These are phyloP conservation scores for Panicum hallii DNA, from an alignment of 202 grass and related monocot species.

Conservation along the genomic window DNA sequence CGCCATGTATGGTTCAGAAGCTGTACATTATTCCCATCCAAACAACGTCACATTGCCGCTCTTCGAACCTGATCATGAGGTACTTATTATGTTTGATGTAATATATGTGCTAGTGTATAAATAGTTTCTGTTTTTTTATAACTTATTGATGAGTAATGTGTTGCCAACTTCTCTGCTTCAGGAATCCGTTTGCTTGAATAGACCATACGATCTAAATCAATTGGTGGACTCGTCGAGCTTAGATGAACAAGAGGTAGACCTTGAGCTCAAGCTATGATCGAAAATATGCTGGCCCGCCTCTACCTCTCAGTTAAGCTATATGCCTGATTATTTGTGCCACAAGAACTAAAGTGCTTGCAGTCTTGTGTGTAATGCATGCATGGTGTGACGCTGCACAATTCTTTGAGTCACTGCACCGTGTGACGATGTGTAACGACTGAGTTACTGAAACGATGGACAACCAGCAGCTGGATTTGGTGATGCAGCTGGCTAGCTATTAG, in stretches of 20 bases:
- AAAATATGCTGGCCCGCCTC: not conserved
- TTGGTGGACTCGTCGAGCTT: slow-evolving; percentile 7
- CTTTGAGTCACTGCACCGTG: not conserved
- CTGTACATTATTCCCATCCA: slow-evolving; percentile 30
- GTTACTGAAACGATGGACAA: not conserved
- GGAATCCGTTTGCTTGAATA: slow-evolving; percentile 42
- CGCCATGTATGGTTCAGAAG: slow-evolving; percentile 37
- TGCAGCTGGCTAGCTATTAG: slow-evolving; percentile 17
- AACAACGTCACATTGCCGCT: slow-evolving; percentile 47
- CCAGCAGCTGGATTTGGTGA: slow-evolving; percentile 7
- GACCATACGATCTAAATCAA: slow-evolving; percentile 43
- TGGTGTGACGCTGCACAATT: not conserved
- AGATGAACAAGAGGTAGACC: slow-evolving; percentile 59
- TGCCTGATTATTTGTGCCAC: slow-evolving; percentile 7
- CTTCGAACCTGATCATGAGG: slow-evolving; percentile 44
- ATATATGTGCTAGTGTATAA: not conserved
- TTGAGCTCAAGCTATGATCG: slow-evolving; percentile 67
- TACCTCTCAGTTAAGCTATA: not conserved
- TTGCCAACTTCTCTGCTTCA: not conserved
- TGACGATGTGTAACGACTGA: slow-evolving; percentile 4
- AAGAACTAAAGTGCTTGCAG: slow-evolving; percentile 16
- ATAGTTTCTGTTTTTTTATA: not conserved
- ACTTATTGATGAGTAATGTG: not conserved
- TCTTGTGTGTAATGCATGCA: slow-evolving; percentile 31
- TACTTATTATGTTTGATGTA: not conserved